Conservation (phyloP, 176 grass and related monocot species). For the Chrysopogon serrulatus region DNA sequence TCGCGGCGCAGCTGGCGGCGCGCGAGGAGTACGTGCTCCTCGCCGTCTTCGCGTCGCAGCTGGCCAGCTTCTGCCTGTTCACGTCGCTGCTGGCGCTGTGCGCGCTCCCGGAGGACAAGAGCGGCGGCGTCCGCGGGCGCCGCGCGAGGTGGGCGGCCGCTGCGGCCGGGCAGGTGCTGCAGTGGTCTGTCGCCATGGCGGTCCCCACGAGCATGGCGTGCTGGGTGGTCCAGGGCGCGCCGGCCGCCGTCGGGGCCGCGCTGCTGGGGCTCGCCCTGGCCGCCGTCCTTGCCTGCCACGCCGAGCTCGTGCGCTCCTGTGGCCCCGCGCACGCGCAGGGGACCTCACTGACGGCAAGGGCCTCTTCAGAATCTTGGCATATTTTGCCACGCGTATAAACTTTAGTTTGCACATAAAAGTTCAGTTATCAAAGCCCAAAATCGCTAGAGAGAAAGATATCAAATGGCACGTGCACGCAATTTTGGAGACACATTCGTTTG, state of each 20-base stretch:
- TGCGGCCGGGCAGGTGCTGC: conserved; percentile 26
- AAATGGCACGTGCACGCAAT: background rate
- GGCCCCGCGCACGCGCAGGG: background rate
- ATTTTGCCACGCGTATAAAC: background rate
- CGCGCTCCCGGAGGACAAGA: conserved; percentile 22
- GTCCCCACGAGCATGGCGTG: conserved; percentile 40
- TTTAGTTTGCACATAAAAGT: background rate
- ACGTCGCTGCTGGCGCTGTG: conserved; percentile 46
- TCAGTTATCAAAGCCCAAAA: background rate
- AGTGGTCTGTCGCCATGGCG: conserved; percentile 47
- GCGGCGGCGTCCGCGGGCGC: background rate
- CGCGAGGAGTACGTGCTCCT: conserved; percentile 47
- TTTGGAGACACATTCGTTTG: background rate
- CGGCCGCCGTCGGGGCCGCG: conserved; percentile 10
- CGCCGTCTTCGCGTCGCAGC: conserved; percentile 36
- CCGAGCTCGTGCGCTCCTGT: conserved; percentile 23
- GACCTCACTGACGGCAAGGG: background rate
- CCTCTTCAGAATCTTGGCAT: background rate
- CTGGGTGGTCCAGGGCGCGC: conserved; percentile 26
- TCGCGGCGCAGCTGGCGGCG: conserved; percentile 37
- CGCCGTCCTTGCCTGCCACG: conserved; percentile 31
- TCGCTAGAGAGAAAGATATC: background rate
- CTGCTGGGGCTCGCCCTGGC: conserved; percentile 12
- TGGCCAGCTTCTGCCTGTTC: conserved; percentile 36
- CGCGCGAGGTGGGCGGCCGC: background rate